phyloP scores from a whole-genome alignment of 768 basidiomycete species.

The Russula vinacea region DNA sequence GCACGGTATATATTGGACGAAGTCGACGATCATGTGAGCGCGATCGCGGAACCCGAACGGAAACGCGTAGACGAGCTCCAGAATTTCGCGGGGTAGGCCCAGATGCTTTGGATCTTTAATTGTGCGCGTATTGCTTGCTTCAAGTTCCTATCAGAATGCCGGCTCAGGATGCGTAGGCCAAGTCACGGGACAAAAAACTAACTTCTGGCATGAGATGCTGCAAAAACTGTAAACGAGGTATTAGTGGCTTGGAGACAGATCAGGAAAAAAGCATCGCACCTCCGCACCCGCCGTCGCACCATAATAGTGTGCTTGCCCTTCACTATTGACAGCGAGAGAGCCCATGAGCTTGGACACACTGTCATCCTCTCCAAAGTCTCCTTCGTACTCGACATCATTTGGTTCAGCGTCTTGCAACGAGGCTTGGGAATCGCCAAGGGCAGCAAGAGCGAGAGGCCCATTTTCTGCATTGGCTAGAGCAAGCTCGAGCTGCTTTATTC shows the following conservation, averaged over 20 bases:
- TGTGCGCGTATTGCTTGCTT: conserved; percentile 4
- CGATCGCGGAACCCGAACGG: conserved; percentile 47
- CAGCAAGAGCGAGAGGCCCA: conserved; percentile 27
- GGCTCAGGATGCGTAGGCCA: neutral
- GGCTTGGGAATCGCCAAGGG: conserved; percentile 15
- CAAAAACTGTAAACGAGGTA: conserved; percentile 30
- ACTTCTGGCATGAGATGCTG: conserved; percentile 28
- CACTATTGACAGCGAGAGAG: conserved; percentile 47
- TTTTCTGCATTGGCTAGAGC: conserved; percentile 38
- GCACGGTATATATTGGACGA: conserved; percentile 43
- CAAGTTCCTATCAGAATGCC: conserved; percentile 13
- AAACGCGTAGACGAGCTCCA: conserved; percentile 47
- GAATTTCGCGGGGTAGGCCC: conserved; percentile 44
- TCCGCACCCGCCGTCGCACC: conserved; percentile 51
- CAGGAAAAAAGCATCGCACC: conserved; percentile 36
- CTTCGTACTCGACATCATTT: conserved; percentile 17
- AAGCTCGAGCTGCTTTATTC: conserved; percentile 47
- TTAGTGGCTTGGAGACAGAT: neutral
- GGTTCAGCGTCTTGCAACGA: conserved; percentile 10
- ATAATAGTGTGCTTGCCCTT: conserved; percentile 51
- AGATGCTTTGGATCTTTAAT: conserved; percentile 33
- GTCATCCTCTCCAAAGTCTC: conserved; percentile 30
- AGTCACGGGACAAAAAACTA: neutral
- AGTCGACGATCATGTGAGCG: conserved; percentile 40
- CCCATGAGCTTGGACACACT: conserved; percentile 44